phyloP scores from a whole-genome alignment of 73 alveolate species.

The Stentor roeselii region DNA sequence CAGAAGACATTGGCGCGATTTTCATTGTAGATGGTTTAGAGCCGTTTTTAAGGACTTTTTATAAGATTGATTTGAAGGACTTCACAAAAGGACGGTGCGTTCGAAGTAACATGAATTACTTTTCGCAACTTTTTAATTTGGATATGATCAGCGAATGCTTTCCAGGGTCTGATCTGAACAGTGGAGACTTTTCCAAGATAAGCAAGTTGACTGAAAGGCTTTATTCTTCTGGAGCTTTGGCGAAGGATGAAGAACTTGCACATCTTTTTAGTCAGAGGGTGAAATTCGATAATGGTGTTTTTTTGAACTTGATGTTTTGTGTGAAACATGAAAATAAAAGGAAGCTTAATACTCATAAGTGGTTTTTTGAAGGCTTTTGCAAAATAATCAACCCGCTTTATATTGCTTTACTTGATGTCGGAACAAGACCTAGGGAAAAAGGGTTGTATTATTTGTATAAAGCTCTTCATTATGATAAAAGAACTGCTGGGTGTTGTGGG shows the following conservation, averaged over 20 bases:
- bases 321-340: slow-evolving; percentile 51
- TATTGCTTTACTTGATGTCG: slow-evolving; percentile 44
- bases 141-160: slow-evolving; percentile 4
- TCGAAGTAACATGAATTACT: background rate
- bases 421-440: slow-evolving; percentile 38
- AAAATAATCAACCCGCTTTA: slow-evolving; percentile 32
- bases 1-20: background rate
- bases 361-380: slow-evolving; percentile 47
- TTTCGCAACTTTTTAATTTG: background rate
- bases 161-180: background rate
- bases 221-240: background rate
- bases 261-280: background rate
- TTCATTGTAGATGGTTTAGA: slow-evolving; percentile 11
- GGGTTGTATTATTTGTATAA: background rate
- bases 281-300: background rate
- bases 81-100: background rate
- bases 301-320: slow-evolving; percentile 39
- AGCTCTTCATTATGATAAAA: background rate
- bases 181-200: background rate
- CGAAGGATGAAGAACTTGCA: background rate
- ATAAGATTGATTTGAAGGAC: background rate
- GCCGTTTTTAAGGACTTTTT: slow-evolving; percentile 12
- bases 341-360: slow-evolving; percentile 48
- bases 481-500: slow-evolving; percentile 30
- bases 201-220: no score